Evolutionary conservation across 2,329 filamentous ascomycete species (phyloP).

Genomic region (Fusarium ramigenum): DNA sequence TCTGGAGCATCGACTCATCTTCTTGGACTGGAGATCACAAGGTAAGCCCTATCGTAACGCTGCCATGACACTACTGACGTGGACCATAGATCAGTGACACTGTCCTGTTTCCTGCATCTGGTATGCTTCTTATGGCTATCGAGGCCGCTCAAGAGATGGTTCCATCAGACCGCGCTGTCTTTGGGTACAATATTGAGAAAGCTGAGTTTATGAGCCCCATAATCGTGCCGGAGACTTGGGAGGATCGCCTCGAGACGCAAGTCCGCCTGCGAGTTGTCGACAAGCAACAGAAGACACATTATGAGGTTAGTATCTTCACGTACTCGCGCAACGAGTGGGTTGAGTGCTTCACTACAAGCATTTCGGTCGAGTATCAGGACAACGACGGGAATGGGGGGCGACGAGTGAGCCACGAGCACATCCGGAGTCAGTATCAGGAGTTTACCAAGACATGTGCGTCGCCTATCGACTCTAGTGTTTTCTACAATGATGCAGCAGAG

Average conservation of each 20-base stretch:
- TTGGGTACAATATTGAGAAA: neutral
- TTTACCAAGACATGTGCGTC: neutral
- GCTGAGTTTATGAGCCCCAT: neutral
- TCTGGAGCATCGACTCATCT: conserved; percentile 32
- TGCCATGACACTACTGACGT: fast-evolving
- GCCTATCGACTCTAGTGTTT: neutral
- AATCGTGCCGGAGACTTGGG: neutral
- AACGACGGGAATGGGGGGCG: neutral
- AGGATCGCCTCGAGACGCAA: neutral
- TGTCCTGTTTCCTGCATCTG: conserved; percentile 7
- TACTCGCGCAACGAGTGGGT: neutral
- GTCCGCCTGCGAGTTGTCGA: neutral
- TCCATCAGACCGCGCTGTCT: fast-evolving
- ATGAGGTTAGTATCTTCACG: neutral
- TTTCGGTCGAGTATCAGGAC: neutral
- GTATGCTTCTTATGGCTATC: conserved; percentile 59
- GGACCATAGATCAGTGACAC: neutral
- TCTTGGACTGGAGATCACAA: conserved; percentile 54
- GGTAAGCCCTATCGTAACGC: neutral
- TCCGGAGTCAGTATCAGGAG: neutral
- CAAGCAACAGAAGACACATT: fast-evolving
- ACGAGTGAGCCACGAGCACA: neutral
- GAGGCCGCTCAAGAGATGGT: conserved; percentile 46
- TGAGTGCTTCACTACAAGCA: neutral
- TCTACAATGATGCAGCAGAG: neutral